phyloP scores from a whole-genome alignment of 2,329 filamentous ascomycete species.

The Ophiostoma pallidulum region DNA sequence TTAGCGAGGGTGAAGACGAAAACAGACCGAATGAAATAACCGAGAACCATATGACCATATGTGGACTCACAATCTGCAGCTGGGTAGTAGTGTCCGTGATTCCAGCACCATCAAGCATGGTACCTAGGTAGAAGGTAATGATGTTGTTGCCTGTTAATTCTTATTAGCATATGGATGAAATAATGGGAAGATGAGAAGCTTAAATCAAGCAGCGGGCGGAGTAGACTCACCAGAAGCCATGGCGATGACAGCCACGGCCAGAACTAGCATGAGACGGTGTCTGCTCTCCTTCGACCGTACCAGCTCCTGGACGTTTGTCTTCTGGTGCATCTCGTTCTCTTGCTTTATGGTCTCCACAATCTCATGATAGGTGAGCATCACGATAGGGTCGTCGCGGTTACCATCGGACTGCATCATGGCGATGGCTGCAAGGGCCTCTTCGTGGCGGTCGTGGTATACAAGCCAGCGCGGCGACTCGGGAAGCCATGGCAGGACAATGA shows the following conservation, averaged over 20 bases:
- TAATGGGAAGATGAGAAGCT: too few relatives aligned
- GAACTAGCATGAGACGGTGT: slow-evolving; percentile 3
- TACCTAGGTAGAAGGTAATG: slow-evolving; percentile 13
- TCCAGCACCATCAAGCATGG: slow-evolving; percentile 3
- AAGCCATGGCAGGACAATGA: slow-evolving; percentile 16
- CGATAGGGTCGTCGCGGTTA: background rate
- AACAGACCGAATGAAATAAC: too few relatives aligned
- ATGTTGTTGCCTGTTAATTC: slow-evolving; percentile 15
- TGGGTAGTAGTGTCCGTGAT: slow-evolving; percentile 11
- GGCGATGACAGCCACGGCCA: slow-evolving; percentile 6
- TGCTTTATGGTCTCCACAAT: slow-evolving; percentile 11
- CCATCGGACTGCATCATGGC: slow-evolving; percentile 29
- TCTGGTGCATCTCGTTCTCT: background rate
- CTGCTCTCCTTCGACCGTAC: background rate
- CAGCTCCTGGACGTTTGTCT: too few relatives aligned
- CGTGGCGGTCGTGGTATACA: slow-evolving; percentile 13
- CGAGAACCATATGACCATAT: too few relatives aligned
- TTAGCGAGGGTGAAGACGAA: too few relatives aligned
- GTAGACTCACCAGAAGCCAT: too few relatives aligned
- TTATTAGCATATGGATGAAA: too few relatives aligned
- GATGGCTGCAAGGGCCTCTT: slow-evolving; percentile 26
- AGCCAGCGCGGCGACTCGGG: slow-evolving; percentile 16
- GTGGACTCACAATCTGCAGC: slow-evolving; percentile 6
- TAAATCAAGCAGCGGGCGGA: too few relatives aligned
- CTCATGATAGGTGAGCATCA: slow-evolving; percentile 8